Conservation (phyloP, 1,284 basidiomycete species). For the Sanguinoderma infundibulare region DNA sequence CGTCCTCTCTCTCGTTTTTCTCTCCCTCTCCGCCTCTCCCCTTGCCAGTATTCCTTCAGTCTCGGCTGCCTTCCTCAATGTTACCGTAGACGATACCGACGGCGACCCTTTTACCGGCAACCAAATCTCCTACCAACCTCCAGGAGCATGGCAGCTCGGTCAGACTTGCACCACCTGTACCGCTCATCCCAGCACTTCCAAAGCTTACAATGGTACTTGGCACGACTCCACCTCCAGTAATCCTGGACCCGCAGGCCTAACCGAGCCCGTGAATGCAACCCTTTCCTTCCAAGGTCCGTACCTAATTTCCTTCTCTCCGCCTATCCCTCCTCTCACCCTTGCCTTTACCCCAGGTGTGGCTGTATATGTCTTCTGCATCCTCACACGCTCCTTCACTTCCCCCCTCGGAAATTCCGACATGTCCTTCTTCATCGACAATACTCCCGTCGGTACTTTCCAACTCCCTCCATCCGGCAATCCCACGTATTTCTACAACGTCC, state of each 20-base stretch:
- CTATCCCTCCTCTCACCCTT: not conserved
- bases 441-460: conserved; percentile 32
- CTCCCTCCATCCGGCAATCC: conserved; percentile 15
- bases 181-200: conserved; percentile 29
- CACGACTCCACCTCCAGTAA: conserved; percentile 31
- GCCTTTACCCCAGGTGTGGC: conserved; percentile 31
- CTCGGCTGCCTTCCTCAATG: conserved; percentile 38
- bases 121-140: conserved; percentile 34
- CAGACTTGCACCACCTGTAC: conserved; percentile 30
- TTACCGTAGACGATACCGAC: conserved; percentile 48
- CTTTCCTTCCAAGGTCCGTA: conserved; percentile 25
- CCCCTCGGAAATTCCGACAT: conserved; percentile 39
- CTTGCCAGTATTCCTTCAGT: conserved; percentile 4
- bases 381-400: conserved; percentile 28
- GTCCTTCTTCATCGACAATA: conserved; percentile 41
- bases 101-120: conserved; percentile 38
- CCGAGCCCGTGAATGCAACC: conserved; percentile 29
- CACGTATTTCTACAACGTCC: conserved; percentile 34
- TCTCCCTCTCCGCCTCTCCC: conserved; percentile 9
- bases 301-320: not conserved
- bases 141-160: conserved; percentile 34
- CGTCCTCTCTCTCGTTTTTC: conserved; percentile 10
- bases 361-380: conserved; percentile 38
- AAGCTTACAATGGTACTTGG: conserved; percentile 24
- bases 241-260: not conserved